Evolutionary conservation across 2,329 filamentous ascomycete species (phyloP).

Genomic region (Fusarium mundagurra): DNA sequence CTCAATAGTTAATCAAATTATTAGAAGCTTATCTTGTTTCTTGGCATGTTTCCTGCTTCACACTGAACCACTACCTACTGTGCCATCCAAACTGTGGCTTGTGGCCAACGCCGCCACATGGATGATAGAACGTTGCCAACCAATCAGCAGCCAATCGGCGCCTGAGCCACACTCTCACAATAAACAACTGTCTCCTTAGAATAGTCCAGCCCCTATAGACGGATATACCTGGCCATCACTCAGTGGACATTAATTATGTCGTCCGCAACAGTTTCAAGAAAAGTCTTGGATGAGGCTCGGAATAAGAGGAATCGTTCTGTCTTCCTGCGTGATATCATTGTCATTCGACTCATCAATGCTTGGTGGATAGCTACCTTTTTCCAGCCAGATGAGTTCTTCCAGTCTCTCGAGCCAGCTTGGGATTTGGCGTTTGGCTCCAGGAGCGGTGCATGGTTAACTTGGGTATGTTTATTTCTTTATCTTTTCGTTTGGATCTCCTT

Average conservation of each 20-base stretch:
- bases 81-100: not conserved
- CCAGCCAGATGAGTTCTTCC: constrained; percentile 98
- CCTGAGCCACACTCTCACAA: constrained; percentile 3
- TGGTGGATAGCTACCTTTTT: constrained; percentile 88
- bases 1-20: not conserved
- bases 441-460: constrained; percentile 92
- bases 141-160: constrained; percentile 11
- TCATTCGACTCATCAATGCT: constrained; percentile 82
- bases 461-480: constrained; percentile 69
- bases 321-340: constrained; percentile 58
- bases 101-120: constrained; percentile 6
- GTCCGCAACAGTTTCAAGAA: constrained; percentile 6
- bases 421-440: constrained; percentile 79
- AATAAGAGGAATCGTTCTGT: constrained; percentile 39
- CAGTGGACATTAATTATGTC: constrained; percentile 22
- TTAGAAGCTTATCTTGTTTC: not conserved
- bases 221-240: not conserved
- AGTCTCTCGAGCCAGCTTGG: constrained; percentile 96
- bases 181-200: constrained; percentile 7
- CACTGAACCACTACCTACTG: not conserved
- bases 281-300: constrained; percentile 28
- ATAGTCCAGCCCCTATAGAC: constrained; percentile 5
- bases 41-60: not conserved
- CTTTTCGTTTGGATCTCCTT: not conserved
- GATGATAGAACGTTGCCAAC: not conserved